These are phyloP conservation scores for Capsaspora owczarzaki DNA, from an alignment of 78 protist species.

Conservation along the genomic window DNA sequence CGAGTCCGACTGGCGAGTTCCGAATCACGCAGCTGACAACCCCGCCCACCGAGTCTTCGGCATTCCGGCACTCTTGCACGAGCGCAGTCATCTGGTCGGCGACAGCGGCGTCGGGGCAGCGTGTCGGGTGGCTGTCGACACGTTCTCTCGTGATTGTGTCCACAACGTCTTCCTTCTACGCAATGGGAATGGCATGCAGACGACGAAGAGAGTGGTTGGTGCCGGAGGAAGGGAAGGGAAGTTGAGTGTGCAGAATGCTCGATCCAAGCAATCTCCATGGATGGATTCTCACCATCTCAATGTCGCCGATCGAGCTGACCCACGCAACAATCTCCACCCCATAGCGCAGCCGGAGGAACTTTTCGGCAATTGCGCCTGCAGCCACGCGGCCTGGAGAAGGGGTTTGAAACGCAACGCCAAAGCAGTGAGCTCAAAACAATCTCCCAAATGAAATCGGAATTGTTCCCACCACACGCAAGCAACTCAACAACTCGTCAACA, in stretches of 20 bases:
- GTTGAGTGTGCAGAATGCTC: too few relatives aligned
- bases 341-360: slow-evolving; percentile 35
- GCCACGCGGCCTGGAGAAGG: slow-evolving; percentile 71
- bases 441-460: too few relatives aligned
- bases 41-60: slow-evolving; percentile 49
- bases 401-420: too few relatives aligned
- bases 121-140: slow-evolving; percentile 27
- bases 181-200: too few relatives aligned
- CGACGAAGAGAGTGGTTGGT: too few relatives aligned
- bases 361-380: slow-evolving; percentile 74
- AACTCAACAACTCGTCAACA: too few relatives aligned
- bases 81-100: slow-evolving; percentile 29
- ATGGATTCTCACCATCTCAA: too few relatives aligned
- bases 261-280: too few relatives aligned
- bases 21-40: slow-evolving; percentile 37
- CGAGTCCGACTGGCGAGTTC: slow-evolving; percentile 49
- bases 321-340: slow-evolving; percentile 42
- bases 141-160: neutral
- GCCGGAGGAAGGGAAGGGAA: too few relatives aligned
- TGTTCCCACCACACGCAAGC: too few relatives aligned
- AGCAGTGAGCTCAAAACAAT: too few relatives aligned
- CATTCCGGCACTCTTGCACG: slow-evolving; percentile 8
- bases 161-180: neutral
- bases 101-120: slow-evolving; percentile 42
- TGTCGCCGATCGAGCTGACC: too few relatives aligned